These are phyloP conservation scores for Pseudogymnoascus sp. DNA, from an alignment of 2,329 filamentous ascomycete genomes.

Conservation along the genomic window DNA sequence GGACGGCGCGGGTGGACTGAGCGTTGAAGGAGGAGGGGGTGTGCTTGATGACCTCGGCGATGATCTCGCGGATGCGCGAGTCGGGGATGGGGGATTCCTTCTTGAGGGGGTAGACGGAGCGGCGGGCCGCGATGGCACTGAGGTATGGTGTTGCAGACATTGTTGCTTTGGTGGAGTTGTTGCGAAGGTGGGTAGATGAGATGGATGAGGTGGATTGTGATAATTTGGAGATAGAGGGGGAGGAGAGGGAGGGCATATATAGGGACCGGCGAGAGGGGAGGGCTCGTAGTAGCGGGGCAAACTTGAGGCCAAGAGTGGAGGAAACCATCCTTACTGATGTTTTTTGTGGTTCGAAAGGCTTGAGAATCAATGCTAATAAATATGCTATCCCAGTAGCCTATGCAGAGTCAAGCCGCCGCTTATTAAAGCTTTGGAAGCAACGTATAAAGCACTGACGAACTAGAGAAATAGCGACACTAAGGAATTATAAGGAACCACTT, in stretches of 20 bases:
- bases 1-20: constrained; percentile 68
- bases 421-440: neutral
- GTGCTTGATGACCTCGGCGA: constrained; percentile 54
- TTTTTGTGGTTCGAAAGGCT: neutral
- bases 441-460: neutral
- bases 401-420: neutral
- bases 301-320: neutral
- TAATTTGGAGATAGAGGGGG: no score
- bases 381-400: neutral
- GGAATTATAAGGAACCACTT: neutral
- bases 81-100: constrained; percentile 52
- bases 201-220: no score
- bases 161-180: constrained; percentile 19
- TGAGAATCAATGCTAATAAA: neutral
- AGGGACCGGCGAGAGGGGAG: neutral
- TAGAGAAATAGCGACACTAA: neutral
- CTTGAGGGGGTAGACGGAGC: constrained; percentile 59
- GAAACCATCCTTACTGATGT: neutral
- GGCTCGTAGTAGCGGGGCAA: neutral
- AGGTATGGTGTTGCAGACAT: constrained; percentile 46
- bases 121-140: constrained; percentile 52
- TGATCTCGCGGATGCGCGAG: constrained; percentile 54
- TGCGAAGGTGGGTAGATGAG: neutral
- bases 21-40: constrained; percentile 82
- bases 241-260: neutral